These are phyloP conservation scores for Blastobotrys elegans DNA, from an alignment of 1,139 yeast species.

Conservation along the genomic window DNA sequence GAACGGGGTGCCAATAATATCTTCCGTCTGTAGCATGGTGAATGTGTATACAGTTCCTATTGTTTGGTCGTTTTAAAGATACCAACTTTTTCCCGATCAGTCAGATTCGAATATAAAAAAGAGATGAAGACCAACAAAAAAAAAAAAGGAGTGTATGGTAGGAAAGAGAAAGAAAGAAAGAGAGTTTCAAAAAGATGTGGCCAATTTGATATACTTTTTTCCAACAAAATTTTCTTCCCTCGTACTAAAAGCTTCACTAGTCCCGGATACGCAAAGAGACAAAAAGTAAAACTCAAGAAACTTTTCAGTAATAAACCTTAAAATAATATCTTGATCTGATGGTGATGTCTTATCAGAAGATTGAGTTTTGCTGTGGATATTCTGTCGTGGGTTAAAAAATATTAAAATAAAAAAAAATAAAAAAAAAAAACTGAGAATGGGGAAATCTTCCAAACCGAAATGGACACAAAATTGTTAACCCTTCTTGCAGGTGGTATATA, in stretches of 20 bases:
- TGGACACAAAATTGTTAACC: no score
- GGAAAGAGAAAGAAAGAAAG: neutral
- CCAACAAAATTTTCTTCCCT: no score
- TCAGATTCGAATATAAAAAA: neutral
- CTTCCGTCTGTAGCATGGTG: slow-evolving; percentile 3
- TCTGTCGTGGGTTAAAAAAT: neutral
- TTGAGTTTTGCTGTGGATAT: neutral
- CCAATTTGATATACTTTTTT: neutral
- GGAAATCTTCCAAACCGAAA: no score
- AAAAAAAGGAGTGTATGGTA: neutral
- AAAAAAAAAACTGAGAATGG: neutral
- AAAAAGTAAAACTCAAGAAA: neutral
- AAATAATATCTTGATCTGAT: neutral
- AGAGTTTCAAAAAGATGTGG: neutral
- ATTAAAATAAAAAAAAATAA: neutral
- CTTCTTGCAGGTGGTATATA: no score
- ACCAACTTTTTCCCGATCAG: neutral
- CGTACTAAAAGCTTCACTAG: no score
- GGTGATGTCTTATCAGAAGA: no score
- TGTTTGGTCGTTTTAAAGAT: neutral
- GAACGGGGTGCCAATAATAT: slow-evolving; percentile 6
- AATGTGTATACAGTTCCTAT: no score
- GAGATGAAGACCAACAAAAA: neutral
- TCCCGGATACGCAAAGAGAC: neutral
- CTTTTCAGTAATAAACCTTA: neutral